Evolutionary conservation across 768 basidiomycete species (phyloP), one percentile per base, ranked within the genome.

Genomic region (Naganishia antarctica): DNA sequence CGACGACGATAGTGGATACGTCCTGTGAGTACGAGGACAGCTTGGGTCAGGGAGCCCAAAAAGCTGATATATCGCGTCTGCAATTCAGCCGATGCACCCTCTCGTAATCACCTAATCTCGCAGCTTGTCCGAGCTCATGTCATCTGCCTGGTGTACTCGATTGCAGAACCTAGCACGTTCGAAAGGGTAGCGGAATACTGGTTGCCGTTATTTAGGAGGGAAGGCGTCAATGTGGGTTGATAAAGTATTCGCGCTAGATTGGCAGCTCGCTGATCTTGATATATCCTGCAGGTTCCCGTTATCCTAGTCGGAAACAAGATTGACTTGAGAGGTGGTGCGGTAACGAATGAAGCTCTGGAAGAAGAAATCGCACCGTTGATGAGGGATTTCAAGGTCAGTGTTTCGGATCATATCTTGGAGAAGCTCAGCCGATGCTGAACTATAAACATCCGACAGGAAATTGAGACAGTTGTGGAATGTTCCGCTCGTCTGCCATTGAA

Each of bases 271-370:
- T 5, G 4, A 44, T 28, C 23, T 25, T n/a, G 21, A n/a, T n/a
- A 28, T 45, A 44, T 8, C 4, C 8, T 51, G 4, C 68, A 94
- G 91, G 87, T 98, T 7, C 94, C 94, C 6, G 92, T 97, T 43
- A 94, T 99, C 67, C 82, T 99, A 32, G 90, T 97, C 26, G 94
- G 94, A 60, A 99, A 99, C 81, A 99, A 98, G 81, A 99, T 98
- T 48, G 94, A 99, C 78, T 78, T 97, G 50, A 83, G 94, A 18
- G 91, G 90, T 4, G 93, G 92, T 1, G 85, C 89, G 72, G 90
- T 97, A 43, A 91, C 93, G 28, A 94, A 96, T 71, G 87, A 94
- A 74, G 90, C 88, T 2, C 79, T 99, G 66, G 91, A 94, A 77
- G 91, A 88, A 66, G 94, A 98, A 78, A 93, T 98, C 68, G 78